Evolutionary conservation across 768 basidiomycete species (phyloP).

Genomic region (Dioszegia aurantiaca): DNA sequence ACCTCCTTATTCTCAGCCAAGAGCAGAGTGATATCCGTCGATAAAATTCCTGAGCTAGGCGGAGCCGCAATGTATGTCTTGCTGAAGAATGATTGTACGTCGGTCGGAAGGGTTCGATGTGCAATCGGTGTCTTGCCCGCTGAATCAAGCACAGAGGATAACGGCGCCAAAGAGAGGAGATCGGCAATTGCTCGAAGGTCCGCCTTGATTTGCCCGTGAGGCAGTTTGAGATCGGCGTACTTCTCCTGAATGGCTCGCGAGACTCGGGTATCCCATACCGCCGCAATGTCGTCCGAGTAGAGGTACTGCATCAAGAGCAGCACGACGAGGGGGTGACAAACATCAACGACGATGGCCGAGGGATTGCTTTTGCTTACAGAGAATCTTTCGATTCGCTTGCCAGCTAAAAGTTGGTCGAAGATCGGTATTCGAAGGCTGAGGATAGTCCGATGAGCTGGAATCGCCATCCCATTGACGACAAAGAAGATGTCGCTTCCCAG

Average conservation of each 20-base stretch:
- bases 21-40: slow-evolving; percentile 64
- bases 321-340: slow-evolving; percentile 64
- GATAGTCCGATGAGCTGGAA: slow-evolving; percentile 39
- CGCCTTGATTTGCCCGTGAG: slow-evolving; percentile 58
- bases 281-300: slow-evolving; percentile 79
- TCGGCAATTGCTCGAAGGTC: slow-evolving; percentile 65
- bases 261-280: slow-evolving; percentile 78
- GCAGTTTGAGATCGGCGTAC: slow-evolving; percentile 45
- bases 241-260: slow-evolving; percentile 55
- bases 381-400: slow-evolving; percentile 16
- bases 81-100: slow-evolving; percentile 60
- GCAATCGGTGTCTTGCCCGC: slow-evolving; percentile 61
- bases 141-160: slow-evolving; percentile 61
- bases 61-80: slow-evolving; percentile 24
- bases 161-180: slow-evolving; percentile 60
- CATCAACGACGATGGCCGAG: slow-evolving; percentile 54
- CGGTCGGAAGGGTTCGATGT: slow-evolving; percentile 56
- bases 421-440: slow-evolving; percentile 27
- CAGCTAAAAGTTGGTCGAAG: slow-evolving; percentile 19
- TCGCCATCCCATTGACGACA: slow-evolving; percentile 55
- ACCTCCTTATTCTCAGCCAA: slow-evolving; percentile 65
- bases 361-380: slow-evolving; percentile 1
- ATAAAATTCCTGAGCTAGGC: not conserved
- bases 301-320: slow-evolving; percentile 77
- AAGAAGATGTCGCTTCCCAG: slow-evolving; percentile 68